Evolutionary conservation across 148 eudicot genomes (phyloP).

Genomic region (Fallopia convolvulus): DNA sequence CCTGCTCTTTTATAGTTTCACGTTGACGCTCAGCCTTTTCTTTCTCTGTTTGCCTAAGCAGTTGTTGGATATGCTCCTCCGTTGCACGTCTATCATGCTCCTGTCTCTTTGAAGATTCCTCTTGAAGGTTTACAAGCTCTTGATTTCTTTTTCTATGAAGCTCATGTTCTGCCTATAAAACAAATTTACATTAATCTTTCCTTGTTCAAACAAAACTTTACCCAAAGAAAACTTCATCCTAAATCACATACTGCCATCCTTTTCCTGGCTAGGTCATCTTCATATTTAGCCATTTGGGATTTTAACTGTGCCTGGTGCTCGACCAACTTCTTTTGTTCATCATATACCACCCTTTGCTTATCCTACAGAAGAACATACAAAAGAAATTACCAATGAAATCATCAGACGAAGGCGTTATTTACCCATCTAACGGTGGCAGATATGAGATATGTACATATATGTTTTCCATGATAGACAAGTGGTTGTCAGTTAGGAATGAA

Average conservation of each 20-base stretch:
- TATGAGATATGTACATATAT: neutral
- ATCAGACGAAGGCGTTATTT: neutral
- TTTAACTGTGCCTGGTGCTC: constrained; percentile 76
- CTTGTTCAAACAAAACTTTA: neutral
- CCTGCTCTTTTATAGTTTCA: constrained; percentile 78
- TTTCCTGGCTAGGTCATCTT: constrained; percentile 81
- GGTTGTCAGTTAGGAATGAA: neutral
- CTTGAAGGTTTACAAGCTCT: constrained; percentile 3
- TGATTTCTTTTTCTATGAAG: constrained; percentile 1
- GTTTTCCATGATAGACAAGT: neutral
- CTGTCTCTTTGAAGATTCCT: neutral
- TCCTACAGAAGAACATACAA: constrained; percentile 38
- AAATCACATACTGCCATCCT: constrained; percentile 57
- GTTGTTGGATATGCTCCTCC: constrained; percentile 87
- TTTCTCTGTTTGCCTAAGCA: constrained; percentile 82
- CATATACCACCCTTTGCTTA: constrained; percentile 71
- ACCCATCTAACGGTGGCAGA: neutral
- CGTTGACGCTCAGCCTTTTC: constrained; percentile 90
- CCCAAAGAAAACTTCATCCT: neutral
- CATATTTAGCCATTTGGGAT: constrained; percentile 79
- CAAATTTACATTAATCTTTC: constrained; percentile 4
- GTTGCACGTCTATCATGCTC: neutral
- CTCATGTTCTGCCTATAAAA: neutral
- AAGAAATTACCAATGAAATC: neutral
- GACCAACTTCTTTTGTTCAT: constrained; percentile 77